Percentiles rank a stretch among this genome's conserved stretches.
phyloP scores from a whole-genome alignment of 2,329 filamentous ascomycete genomes.

The Neofusicoccum cordaticola region DNA sequence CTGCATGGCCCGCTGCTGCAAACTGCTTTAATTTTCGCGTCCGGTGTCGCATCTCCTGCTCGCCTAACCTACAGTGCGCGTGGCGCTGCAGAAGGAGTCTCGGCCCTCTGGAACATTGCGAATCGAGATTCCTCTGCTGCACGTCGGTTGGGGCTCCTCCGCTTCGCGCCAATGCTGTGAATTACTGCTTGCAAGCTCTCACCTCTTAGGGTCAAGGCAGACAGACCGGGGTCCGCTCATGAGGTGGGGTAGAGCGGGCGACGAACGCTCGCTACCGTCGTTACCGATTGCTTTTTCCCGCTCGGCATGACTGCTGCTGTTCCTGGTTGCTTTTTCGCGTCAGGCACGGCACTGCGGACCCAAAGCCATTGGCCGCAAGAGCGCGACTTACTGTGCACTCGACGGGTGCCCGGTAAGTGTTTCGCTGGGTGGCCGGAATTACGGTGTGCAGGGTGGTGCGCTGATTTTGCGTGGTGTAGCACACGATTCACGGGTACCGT shows the following conservation, averaged over 20 bases:
- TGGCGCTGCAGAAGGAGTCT: too few relatives aligned
- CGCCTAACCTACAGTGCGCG: too few relatives aligned
- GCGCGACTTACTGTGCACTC: too few relatives aligned
- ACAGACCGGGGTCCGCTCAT: background rate
- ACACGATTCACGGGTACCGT: background rate
- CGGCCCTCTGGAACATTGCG: background rate
- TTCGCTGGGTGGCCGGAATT: background rate
- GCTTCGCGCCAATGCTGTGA: conserved; percentile 9
- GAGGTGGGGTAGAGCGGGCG: conserved; percentile 5
- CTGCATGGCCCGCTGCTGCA: too few relatives aligned
- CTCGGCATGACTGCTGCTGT: too few relatives aligned
- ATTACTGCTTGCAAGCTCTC: conserved; percentile 3
- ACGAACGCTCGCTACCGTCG: background rate
- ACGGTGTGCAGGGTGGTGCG: conserved; percentile 8
- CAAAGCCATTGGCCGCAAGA: background rate
- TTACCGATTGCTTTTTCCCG: too few relatives aligned
- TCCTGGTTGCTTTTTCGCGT: too few relatives aligned
- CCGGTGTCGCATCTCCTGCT: too few relatives aligned
- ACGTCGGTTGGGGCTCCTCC: background rate
- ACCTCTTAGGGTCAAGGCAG: background rate
- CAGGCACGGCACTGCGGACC: background rate
- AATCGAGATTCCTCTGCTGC: conserved; percentile 6
- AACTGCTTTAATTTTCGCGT: too few relatives aligned
- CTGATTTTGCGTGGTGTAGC: conserved; percentile 7
- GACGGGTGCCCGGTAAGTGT: too few relatives aligned